Evolutionary conservation across 2,329 filamentous ascomycete genomes (phyloP).

Genomic region (Xylaria sp.): DNA sequence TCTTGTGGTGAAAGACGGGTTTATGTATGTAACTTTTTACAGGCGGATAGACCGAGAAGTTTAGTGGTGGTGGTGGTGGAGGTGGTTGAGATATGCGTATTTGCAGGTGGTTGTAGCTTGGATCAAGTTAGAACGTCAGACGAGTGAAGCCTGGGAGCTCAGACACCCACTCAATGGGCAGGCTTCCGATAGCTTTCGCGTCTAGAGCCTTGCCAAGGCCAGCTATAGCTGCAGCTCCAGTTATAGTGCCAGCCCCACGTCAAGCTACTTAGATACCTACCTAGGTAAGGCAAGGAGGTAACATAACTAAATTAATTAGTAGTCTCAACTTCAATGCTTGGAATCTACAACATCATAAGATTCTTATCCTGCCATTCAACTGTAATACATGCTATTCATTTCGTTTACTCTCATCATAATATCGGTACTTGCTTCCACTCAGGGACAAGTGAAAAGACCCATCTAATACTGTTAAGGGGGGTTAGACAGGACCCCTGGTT

Average conservation of each 20-base stretch:
- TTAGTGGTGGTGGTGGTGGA: too few species aligned
- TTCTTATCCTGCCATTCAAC: background rate
- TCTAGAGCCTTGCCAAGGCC: constrained; percentile 47
- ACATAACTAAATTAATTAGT: background rate
- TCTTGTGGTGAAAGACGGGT: background rate
- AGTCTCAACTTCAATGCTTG: background rate
- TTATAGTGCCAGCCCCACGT: constrained; percentile 9
- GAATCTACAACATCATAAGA: background rate
- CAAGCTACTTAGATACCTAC: background rate
- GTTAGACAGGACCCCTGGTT: too few species aligned
- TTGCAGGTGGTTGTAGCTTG: constrained; percentile 1
- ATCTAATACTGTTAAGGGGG: too few species aligned
- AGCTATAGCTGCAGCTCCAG: constrained; percentile 25
- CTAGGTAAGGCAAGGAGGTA: too few species aligned
- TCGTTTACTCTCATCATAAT: background rate
- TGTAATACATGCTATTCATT: background rate
- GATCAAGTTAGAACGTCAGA: constrained; percentile 5
- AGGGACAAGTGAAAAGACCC: too few species aligned
- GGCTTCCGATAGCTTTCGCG: constrained; percentile 49
- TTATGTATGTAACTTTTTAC: background rate
- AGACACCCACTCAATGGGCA: constrained; percentile 27
- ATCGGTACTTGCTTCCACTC: too few species aligned
- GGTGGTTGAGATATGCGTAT: constrained; percentile 21
- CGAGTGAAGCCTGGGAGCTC: constrained; percentile 31
- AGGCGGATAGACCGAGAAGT: background rate